Evolutionary conservation across 495 filamentous ascomycete species (phyloP), one percentile per base, ranked within the genome.

Genomic region (Parmelia sp.): DNA sequence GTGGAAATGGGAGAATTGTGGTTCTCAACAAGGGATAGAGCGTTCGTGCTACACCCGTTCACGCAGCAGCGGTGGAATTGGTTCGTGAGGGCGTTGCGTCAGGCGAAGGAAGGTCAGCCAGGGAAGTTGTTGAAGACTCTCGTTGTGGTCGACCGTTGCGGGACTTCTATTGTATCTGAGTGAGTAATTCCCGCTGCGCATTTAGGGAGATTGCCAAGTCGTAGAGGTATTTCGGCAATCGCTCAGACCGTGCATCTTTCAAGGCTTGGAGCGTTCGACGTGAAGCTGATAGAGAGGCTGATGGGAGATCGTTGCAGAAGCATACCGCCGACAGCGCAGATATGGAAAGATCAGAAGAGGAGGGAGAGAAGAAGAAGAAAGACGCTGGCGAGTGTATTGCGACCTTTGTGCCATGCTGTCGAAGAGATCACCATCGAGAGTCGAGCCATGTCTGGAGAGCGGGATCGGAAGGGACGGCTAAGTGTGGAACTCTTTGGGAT

Each of bases 381-480:
- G 23, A 10, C 25, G 45, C 11, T 49, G 10, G 45, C 23, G 25
- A 23, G 3, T 0, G 23, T 25, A 23, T 5, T 49, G 45, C 45
- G 23, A 3, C 45, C 45, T 49, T 11, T 49, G 4, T 49, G n/a
- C 45, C 45, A 23, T 49, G 23, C 14, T 25, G 12, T 49, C 14
- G 45, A 49, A 2, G 12, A 14, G 4, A 49, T 49, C 45, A 49
- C 45, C 4, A 25, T 49, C 5, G 45, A 49, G 45, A 49, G 45
- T 49, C 45, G n/a, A 49, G 45, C 45, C n/a, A 49, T 49, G 45
- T 49, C 45, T 49, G 45, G 25, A 49, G 45, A 49, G 45, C 45
- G 45, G 23, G 23, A 49, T 5, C 45, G 14, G 25, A 4, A 23
- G 45, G 45, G 23, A 49, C n/a, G 45, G 3, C 23, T 49, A 11